These are phyloP conservation scores for Leucocoprinus leucothites DNA, from an alignment of 768 basidiomycete genomes.

Conservation along the genomic window DNA sequence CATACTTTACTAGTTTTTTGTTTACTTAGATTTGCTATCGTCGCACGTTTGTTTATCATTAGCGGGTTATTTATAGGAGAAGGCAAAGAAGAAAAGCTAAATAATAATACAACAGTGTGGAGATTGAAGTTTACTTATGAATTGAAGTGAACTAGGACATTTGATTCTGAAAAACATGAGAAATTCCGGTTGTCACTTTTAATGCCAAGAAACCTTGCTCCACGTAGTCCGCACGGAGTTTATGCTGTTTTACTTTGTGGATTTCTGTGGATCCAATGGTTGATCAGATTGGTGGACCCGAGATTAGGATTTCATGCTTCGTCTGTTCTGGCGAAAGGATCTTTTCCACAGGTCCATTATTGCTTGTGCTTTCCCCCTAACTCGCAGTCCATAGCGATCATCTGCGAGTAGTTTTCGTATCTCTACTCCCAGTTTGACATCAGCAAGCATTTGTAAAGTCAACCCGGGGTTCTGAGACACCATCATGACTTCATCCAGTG, in stretches of 20 bases:
- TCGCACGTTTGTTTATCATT: constrained; percentile 7
- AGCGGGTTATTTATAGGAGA: not conserved
- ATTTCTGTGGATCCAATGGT: not conserved
- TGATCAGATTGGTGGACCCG: not conserved
- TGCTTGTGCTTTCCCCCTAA: not conserved
- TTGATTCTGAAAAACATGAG: no score
- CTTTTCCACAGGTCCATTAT: not conserved
- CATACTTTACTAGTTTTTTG: not conserved
- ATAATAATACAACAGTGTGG: not conserved
- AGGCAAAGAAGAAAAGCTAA: not conserved
- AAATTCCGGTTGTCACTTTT: no score
- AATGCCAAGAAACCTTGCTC: no score
- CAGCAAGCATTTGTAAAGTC: not conserved
- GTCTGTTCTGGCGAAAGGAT: not conserved
- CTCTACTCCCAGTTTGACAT: not conserved
- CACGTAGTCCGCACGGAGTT: no score
- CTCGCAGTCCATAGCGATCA: not conserved
- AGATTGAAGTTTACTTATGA: not conserved
- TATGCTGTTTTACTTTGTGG: no score
- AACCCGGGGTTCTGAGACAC: not conserved
- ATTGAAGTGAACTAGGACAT: no score
- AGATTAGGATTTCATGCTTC: no score
- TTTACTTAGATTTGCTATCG: constrained; percentile 5
- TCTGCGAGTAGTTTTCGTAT: not conserved
- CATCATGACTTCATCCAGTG: not conserved